A percentile compares a stretch with the other conserved stretches of the same genome.
Conservation (phyloP, 495 filamentous ascomycete species). For the Chaetomium fimeti region DNA sequence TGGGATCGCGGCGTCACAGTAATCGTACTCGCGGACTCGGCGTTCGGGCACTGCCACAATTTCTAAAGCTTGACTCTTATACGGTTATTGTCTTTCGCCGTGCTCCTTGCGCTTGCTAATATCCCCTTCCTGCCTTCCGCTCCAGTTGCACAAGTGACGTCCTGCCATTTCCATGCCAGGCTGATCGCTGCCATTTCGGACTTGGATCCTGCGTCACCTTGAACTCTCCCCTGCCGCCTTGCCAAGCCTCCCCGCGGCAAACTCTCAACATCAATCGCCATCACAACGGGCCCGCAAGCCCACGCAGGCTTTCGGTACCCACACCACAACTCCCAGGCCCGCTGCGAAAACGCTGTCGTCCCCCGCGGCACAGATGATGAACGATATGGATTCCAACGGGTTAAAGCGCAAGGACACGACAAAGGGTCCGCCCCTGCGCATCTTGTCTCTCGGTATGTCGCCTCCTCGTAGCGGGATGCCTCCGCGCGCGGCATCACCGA, state of each 20-base stretch:
- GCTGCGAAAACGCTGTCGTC: background rate
- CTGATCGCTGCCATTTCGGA: constrained; percentile 32
- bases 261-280: constrained; percentile 25
- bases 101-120: background rate
- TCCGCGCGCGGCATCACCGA: background rate
- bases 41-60: constrained; percentile 15
- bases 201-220: constrained; percentile 31
- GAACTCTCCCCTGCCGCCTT: constrained; percentile 14
- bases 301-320: constrained; percentile 14
- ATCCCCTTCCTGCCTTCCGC: no score
- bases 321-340: constrained; percentile 1
- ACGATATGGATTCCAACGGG: constrained; percentile 30
- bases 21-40: constrained; percentile 15
- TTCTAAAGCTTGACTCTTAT: background rate
- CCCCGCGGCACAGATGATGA: background rate
- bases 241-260: constrained; percentile 22
- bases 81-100: background rate
- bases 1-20: background rate
- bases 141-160: constrained; percentile 12
- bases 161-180: constrained; percentile 17
- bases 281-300: constrained; percentile 10
- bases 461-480: background rate
- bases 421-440: constrained; percentile 86
- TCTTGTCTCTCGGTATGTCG: constrained; percentile 80
- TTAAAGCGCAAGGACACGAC: constrained; percentile 81